A percentile compares a stretch with the other conserved stretches of the same genome.
phyloP scores from a whole-genome alignment of 2,329 filamentous ascomycete genomes.

The Rhynchosporium graminicola region DNA sequence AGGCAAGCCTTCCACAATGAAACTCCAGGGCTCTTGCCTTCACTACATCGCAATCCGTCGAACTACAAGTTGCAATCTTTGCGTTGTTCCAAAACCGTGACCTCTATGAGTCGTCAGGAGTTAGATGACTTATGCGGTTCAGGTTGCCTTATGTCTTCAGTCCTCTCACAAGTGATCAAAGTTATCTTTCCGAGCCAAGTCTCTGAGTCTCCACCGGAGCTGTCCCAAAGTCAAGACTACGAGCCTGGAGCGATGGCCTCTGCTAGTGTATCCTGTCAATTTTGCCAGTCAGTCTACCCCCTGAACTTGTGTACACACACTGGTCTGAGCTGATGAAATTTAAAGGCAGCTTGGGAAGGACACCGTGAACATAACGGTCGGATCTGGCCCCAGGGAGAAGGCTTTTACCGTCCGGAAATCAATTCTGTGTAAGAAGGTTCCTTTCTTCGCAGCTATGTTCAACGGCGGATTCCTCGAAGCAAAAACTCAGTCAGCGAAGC shows the following conservation, averaged over 20 bases:
- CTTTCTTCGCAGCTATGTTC: slow-evolving; percentile 14
- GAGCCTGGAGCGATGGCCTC: no score
- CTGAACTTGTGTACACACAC: not conserved
- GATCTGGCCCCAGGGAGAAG: not conserved
- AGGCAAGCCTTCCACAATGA: not conserved
- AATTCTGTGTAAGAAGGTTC: slow-evolving; percentile 2
- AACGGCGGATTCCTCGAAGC: slow-evolving; percentile 3
- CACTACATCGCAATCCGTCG: not conserved
- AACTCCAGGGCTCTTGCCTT: not conserved
- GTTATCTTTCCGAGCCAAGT: no score
- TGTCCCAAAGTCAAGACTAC: no score
- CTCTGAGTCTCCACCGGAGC: no score
- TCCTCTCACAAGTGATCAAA: no score
- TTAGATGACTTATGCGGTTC: no score
- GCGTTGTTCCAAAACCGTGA: no score
- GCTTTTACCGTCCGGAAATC: slow-evolving; percentile 7
- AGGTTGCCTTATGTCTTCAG: no score
- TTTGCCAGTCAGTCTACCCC: not conserved
- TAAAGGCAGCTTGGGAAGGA: slow-evolving; percentile 4
- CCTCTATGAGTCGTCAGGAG: no score
- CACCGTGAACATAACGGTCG: slow-evolving; percentile 3
- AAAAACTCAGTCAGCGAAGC: not conserved
- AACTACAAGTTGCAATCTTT: not conserved
- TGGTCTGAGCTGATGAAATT: not conserved
- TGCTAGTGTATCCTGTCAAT: not conserved